Evolutionary conservation across 352 stramenopile species (phyloP).

Genomic region (Blastocystis sp.): DNA sequence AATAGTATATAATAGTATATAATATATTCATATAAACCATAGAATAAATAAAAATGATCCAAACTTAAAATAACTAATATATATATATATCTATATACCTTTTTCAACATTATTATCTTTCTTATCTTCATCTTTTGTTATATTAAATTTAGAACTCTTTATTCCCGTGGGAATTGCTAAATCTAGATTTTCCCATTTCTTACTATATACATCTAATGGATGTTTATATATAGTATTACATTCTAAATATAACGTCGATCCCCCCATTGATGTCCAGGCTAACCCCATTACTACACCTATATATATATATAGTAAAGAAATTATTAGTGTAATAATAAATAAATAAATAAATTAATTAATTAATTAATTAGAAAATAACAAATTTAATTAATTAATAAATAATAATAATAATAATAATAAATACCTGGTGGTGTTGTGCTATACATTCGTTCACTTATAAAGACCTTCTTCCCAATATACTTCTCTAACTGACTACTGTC

Average conservation of each 20-base stretch:
- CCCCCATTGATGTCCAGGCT: conserved; percentile 90
- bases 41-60: too few relatives aligned
- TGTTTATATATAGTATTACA: conserved; percentile 23
- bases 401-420: too few relatives aligned
- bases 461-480: conserved; percentile 90
- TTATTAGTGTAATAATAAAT: too few relatives aligned
- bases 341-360: too few relatives aligned
- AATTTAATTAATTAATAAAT: too few relatives aligned
- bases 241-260: conserved; percentile 93
- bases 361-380: too few relatives aligned
- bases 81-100: background rate
- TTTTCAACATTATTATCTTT: background rate
- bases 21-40: too few relatives aligned
- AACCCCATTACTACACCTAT: conserved; percentile 90
- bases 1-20: too few relatives aligned
- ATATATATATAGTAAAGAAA: too few relatives aligned
- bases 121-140: background rate
- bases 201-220: conserved; percentile 25
- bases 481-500: conserved; percentile 75
- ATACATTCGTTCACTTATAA: conserved; percentile 86
- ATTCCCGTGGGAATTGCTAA: background rate
- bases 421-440: conserved; percentile 64
- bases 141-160: background rate
- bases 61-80: background rate
- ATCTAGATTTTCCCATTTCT: too few relatives aligned